A percentile compares a stretch with the other conserved stretches of the same genome.
Evolutionary conservation across 306 rosid genomes (phyloP).

Genomic region (Cicer cuneatum): DNA sequence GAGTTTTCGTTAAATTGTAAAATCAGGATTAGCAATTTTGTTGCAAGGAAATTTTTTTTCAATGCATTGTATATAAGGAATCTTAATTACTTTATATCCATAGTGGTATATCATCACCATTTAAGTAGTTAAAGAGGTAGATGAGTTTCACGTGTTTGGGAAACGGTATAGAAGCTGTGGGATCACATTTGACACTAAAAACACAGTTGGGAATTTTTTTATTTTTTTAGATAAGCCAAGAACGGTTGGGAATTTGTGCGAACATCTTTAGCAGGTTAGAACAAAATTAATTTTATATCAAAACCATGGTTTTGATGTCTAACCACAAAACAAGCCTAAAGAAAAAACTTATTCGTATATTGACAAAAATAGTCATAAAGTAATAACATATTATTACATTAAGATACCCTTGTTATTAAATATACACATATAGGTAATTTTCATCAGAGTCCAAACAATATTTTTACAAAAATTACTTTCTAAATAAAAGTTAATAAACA

Average conservation of each 20-base stretch:
- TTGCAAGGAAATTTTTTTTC: not conserved
- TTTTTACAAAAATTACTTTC: not conserved
- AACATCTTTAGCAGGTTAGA: not conserved
- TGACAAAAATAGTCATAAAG: not conserved
- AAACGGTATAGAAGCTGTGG: not conserved
- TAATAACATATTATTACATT: not conserved
- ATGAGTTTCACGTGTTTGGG: not conserved
- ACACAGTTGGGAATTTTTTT: not conserved
- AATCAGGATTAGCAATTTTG: conserved; percentile 6
- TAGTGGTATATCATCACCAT: not conserved
- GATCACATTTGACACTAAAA: not conserved
- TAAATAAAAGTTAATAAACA: not conserved
- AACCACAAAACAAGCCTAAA: conserved; percentile 9
- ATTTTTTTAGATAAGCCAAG: no score
- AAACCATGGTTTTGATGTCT: conserved; percentile 16
- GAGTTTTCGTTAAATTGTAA: conserved; percentile 9
- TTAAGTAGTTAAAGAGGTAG: conserved; percentile 14
- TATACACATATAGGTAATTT: not conserved
- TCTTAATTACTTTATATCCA: conserved; percentile 16
- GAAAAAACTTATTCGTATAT: not conserved
- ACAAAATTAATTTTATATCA: not conserved
- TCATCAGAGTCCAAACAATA: not conserved
- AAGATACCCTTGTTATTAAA: not conserved
- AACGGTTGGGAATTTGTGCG: conserved; percentile 5
- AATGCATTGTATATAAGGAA: not conserved